phyloP scores from a whole-genome alignment of 805 yeast species.

The Torulaspora microellipsoides region DNA sequence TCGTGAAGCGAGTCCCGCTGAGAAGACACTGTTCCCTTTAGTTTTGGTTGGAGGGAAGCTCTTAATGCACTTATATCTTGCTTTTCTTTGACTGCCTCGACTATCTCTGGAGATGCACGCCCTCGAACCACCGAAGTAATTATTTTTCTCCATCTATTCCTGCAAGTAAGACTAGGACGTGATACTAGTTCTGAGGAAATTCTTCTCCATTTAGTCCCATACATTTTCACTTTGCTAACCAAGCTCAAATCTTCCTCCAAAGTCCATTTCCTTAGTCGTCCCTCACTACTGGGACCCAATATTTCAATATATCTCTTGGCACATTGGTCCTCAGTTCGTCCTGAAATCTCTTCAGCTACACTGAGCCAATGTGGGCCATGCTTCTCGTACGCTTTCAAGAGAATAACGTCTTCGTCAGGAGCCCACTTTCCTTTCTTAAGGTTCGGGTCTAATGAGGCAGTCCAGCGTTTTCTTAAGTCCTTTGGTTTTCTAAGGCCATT shows the following conservation, averaged over 20 bases:
- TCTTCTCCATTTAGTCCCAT: slow-evolving; percentile 88
- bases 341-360: slow-evolving; percentile 68
- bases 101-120: slow-evolving; percentile 51
- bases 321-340: slow-evolving; percentile 93
- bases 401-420: slow-evolving; percentile 62
- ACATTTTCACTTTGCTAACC: slow-evolving; percentile 58
- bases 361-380: slow-evolving; percentile 85
- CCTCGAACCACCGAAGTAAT: slow-evolving; percentile 71
- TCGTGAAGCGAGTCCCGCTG: not conserved
- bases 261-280: slow-evolving; percentile 75
- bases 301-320: slow-evolving; percentile 88
- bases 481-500: slow-evolving; percentile 59
- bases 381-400: slow-evolving; percentile 57
- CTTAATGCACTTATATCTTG: slow-evolving; percentile 35
- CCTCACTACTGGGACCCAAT: slow-evolving; percentile 72
- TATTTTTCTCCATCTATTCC: slow-evolving; percentile 89
- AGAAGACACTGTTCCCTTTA: not conserved
- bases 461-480: slow-evolving; percentile 87
- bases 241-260: slow-evolving; percentile 68
- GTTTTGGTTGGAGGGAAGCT: slow-evolving; percentile 1
- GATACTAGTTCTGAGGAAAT: slow-evolving; percentile 67
- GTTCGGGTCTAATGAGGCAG: slow-evolving; percentile 76
- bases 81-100: slow-evolving; percentile 54
- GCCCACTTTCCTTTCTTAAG: slow-evolving; percentile 87
- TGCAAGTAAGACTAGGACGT: slow-evolving; percentile 82